Evolutionary conservation across 2,329 filamentous ascomycete genomes (phyloP).

Genomic region (Ceratocystis destructans): DNA sequence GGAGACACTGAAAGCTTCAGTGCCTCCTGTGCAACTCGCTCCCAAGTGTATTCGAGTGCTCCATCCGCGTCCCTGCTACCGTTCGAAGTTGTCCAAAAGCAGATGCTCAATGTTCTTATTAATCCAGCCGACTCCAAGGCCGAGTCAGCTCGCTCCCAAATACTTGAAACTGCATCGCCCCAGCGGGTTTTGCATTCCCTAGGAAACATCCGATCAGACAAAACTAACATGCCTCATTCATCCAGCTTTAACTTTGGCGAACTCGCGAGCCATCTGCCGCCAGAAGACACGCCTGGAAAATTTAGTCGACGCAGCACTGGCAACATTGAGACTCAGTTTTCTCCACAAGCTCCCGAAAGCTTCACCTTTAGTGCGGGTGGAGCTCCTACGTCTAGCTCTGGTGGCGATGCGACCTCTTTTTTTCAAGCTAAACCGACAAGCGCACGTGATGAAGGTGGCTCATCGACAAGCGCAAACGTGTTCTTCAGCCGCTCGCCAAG

Average conservation of each 20-base stretch:
- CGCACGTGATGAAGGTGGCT: background rate
- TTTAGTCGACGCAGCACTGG: constrained; percentile 42
- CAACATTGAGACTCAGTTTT: constrained; percentile 48
- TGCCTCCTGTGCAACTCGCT: background rate
- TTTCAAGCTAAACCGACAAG: constrained; percentile 9
- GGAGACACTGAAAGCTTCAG: background rate
- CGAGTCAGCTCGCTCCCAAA: constrained; percentile 1
- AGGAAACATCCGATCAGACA: background rate
- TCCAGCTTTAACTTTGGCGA: constrained; percentile 14
- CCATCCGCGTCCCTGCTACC: background rate
- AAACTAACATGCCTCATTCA: constrained; percentile 1
- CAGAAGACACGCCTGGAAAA: background rate
- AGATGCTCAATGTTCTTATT: background rate
- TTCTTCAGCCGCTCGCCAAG: background rate
- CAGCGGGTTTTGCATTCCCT: background rate
- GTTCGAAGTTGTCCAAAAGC: constrained; percentile 10
- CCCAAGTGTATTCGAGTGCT: background rate
- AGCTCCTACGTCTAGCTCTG: background rate
- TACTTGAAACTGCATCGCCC: constrained; percentile 3
- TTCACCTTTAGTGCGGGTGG: constrained; percentile 20
- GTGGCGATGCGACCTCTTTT: constrained; percentile 6
- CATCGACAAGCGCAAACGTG: constrained; percentile 3
- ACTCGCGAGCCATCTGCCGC: constrained; percentile 13
- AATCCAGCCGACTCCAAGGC: constrained; percentile 1
- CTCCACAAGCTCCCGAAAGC: constrained; percentile 5